phyloP scores from a whole-genome alignment of 2,329 filamentous ascomycete species.

The Aureobasidium sp. region DNA sequence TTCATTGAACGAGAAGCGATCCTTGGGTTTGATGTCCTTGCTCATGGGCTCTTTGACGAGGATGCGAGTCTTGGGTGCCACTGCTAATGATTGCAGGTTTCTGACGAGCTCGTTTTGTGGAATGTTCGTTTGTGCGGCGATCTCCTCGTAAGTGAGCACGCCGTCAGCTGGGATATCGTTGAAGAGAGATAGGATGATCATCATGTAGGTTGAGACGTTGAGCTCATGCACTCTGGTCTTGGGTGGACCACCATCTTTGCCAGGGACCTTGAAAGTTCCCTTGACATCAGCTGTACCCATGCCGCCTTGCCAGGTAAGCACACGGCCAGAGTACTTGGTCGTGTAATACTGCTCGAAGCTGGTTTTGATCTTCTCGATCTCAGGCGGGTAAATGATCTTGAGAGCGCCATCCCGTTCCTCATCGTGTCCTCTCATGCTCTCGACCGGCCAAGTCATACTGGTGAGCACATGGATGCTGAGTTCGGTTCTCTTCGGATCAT shows the following conservation, averaged over 20 bases:
- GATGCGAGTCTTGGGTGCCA: conserved; percentile 76
- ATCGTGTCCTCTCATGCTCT: conserved; percentile 62
- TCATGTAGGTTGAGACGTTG: conserved; percentile 85
- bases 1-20: conserved; percentile 76
- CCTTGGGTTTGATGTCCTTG: conserved; percentile 68
- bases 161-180: conserved; percentile 59
- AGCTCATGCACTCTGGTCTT: conserved; percentile 76
- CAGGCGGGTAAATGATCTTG: conserved; percentile 65
- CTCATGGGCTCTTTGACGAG: conserved; percentile 72
- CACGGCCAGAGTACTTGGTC: conserved; percentile 77
- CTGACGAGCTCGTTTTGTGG: conserved; percentile 65
- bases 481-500: conserved; percentile 61
- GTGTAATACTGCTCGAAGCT: conserved; percentile 88
- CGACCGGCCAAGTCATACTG: conserved; percentile 90
- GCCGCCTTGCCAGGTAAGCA: conserved; percentile 72
- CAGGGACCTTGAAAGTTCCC: conserved; percentile 65
- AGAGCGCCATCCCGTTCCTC: conserved; percentile 42
- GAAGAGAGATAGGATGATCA: conserved; percentile 85
- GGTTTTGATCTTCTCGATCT: conserved; percentile 67
- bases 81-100: conserved; percentile 72
- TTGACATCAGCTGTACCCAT: conserved; percentile 83
- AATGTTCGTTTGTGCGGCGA: conserved; percentile 76
- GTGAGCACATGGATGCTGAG: conserved; percentile 80
- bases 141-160: conserved; percentile 62
- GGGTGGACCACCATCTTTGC: conserved; percentile 60